These are phyloP conservation scores for Aureobasidium leucospermi DNA, from an alignment of 2,329 filamentous ascomycete genomes.

Conservation along the genomic window DNA sequence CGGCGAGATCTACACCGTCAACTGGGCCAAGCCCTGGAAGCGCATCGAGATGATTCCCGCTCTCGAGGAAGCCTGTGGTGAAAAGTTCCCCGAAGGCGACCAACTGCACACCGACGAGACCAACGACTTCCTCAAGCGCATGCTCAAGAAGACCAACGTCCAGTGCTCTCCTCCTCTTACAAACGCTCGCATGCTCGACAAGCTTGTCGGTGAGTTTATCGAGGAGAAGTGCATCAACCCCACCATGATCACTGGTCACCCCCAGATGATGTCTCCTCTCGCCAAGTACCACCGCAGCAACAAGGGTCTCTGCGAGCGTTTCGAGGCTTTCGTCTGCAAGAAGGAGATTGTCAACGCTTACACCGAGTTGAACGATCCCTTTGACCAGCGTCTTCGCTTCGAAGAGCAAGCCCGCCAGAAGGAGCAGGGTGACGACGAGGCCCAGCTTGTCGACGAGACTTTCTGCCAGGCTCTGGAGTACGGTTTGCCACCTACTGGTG, in stretches of 20 bases:
- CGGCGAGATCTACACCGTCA: constrained; percentile 81
- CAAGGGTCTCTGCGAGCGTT: constrained; percentile 86
- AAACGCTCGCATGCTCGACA: constrained; percentile 94
- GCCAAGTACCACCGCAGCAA: constrained; percentile 87
- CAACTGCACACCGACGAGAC: constrained; percentile 86
- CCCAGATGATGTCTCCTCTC: constrained; percentile 78
- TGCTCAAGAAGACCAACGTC: constrained; percentile 84
- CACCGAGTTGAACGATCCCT: constrained; percentile 95
- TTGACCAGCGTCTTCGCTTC: constrained; percentile 84
- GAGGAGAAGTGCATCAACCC: constrained; percentile 92
- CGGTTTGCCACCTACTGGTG: constrained; percentile 85
- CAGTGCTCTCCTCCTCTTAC: constrained; percentile 87
- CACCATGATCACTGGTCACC: constrained; percentile 83
- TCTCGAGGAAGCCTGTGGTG: constrained; percentile 79
- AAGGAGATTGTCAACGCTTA: constrained; percentile 97
- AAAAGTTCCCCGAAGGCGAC: constrained; percentile 87
- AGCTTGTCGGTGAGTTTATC: constrained; percentile 82
- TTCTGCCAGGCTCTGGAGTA: constrained; percentile 89
- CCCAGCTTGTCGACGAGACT: constrained; percentile 90
- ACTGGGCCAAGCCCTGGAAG: constrained; percentile 94
- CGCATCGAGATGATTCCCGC: constrained; percentile 92
- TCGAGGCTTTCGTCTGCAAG: constrained; percentile 95
- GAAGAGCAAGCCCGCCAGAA: constrained; percentile 96
- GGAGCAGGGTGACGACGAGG: constrained; percentile 93
- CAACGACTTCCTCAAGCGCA: constrained; percentile 73